Evolutionary conservation across 2,329 filamentous ascomycete genomes (phyloP), one percentile per base, ranked within the genome.

Genomic region (Phaeoacremonium minimum): DNA sequence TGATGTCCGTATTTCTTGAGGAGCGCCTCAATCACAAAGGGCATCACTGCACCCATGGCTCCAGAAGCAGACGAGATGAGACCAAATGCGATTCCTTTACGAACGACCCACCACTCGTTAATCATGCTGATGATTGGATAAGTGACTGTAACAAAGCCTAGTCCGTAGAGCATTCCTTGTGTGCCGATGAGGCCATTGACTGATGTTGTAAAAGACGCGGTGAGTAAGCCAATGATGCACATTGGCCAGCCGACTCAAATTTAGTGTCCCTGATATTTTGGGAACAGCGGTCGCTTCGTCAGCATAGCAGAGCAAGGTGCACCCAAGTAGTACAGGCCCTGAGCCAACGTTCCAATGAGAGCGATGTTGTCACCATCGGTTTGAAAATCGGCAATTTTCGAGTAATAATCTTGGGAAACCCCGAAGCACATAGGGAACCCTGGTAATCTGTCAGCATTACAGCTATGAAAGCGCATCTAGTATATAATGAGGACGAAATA

Each of bases 221-320:
- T 33, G 4, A 60, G 35, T 4, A 69, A 47, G 0, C 57, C 61
- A 1, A 50, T 14, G 17, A 68, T 56, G 44, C 63, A 67, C 1
- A 69, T 36, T 2, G 58, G 49, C 62, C 57, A 67, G 12, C 58
- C 64, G 11, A 59, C 32, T 43, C 50, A 60, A 5, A 69, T 61
- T 47, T 63, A 56, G 1, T 55, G 50, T 3, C 44, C 43, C 30
- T 58, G 56, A 39, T 56, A 60, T 11, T 50, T 47, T 12, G 50
- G 49, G 26, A 50, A 60, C n/a, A n/a, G n/a, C n/a, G n/a, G n/a
- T 2, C 60, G 56, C 39, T 56, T 52, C 1, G 57, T 50, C 6
- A 66, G 30, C 4, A 55, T 47, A 6, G 55, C 55, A 15, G 53
- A 46, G 9, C 61, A 18, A 0, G 61, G 61, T 12, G 57, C 55